Base-by-base conservation (phyloP, 1,139 yeast genomes). In the Hemisphaericaspora subhashii region DNA sequence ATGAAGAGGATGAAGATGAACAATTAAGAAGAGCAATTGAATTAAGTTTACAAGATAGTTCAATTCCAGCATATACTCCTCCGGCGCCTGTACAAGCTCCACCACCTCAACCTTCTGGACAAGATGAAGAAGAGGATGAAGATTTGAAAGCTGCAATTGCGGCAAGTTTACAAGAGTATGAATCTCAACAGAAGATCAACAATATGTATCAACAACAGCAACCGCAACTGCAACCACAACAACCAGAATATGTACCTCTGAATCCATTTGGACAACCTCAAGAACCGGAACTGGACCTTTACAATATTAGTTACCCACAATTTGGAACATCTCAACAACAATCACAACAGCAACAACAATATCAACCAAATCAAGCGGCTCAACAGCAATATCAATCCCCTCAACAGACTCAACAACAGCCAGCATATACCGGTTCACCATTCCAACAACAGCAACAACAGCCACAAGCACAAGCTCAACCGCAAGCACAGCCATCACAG, bases 141-240 rank as follows among this genome's bases (percentile, higher is more conserved):
- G 96, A 88, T 31, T 76, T 92, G 81, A 86, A 82, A 57, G 95
- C 94, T 1, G 98, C 98, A 0, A 89, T 92, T 44, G 96, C 86
- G n/a, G 97, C 96, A 1, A 86, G 96, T 61, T 71, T 92, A 47
- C 72, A 75, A 42, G 96, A 88, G 44, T 74, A 84, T 58, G 78
- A 83, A 49, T 64, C 57, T n/a, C 62, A 63, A 56, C 54, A 72
- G 56, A 52, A 50, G 25, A 30, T 47, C 4, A 51, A 42, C 36
- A 43, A 29, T 21, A 48, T 33, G 38, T 49, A 36, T 24, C 37
- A 23, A 13, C 43, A 42, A 32, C 15, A 36, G 33, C 36, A 27
- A 36, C 33, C 39, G 15, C 42, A 44, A 24, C 52, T 47, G 15
- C 42, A 44, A 24, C 52, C 47, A 39, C 32, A 38, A 24, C 32